Base-by-base conservation (phyloP, 805 yeast species). In the Monosporozyma aerobia region DNA sequence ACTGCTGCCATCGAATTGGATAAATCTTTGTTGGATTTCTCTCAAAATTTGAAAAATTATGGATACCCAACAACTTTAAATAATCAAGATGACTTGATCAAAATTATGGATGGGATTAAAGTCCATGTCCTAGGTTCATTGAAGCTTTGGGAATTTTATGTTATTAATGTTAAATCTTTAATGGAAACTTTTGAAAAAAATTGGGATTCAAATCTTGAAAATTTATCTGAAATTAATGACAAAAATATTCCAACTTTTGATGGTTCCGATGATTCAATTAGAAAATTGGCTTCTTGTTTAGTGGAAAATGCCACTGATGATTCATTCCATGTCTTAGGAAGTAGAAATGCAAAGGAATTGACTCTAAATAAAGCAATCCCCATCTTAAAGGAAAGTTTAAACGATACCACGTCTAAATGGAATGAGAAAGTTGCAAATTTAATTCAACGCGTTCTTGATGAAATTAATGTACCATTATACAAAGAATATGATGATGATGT, bases 61-160 rank as follows among this genome's bases (percentile, higher is more conserved):
- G 87, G 86, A 0, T 81, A 79, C 52, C 90, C 96, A 5, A 76
- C 83, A 0, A 72, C 67, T 0, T 67, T 90, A 45, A 64, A 70
- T 3, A 64, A 68, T 16, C 72, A 73, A 11, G 74, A 69, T 3
- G 96, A 89, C 58, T 67, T 92, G 25, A 70, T 76, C 41, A 66
- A 62, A 32, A 71, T 90, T 25, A 79, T 86, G 75, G 84, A 80
- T 37, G 90, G 87, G 16, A 73, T 92, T 47, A 79, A 81, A 56
- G 65, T 72, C 5, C 82, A 87, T 59, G 96, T 89, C 0, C 61
- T 90, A 29, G 81, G 78, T 27, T 73, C 77, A 4, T 69, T 88
- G 51, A 78, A 82, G 56, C 73, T 92, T 51, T 92, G 99, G 99
- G 90, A 92, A 68, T 92, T 70, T 67, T 94, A 90, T 65, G 90